These are phyloP conservation scores for Zychaea mexicana DNA, from an alignment of 371 early-diverging fungal species.

Conservation along the genomic window DNA sequence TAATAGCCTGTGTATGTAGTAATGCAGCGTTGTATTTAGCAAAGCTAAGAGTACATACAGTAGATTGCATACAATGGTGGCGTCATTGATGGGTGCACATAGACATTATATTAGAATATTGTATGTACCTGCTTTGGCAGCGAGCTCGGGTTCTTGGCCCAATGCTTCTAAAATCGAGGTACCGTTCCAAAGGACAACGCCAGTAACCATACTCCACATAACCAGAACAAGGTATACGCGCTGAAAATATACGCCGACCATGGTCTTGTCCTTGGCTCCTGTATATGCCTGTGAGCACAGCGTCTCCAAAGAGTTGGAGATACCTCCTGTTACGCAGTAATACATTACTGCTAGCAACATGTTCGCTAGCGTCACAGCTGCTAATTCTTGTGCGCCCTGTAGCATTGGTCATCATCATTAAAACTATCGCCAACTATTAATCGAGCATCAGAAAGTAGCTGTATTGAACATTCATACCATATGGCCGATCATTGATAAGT, in stretches of 20 bases:
- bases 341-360: constrained; percentile 4
- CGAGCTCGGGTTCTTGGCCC: constrained; percentile 8
- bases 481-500: constrained; percentile 78
- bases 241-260: constrained; percentile 84
- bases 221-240: constrained; percentile 73
- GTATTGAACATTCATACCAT: constrained; percentile 37
- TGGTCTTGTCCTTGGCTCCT: constrained; percentile 65
- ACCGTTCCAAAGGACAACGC: constrained; percentile 68
- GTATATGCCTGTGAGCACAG: constrained; percentile 89
- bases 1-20: background rate
- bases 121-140: constrained; percentile 4
- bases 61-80: no score
- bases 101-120: background rate
- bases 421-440: background rate
- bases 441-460: background rate
- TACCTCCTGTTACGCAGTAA: constrained; percentile 21
- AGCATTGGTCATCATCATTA: background rate
- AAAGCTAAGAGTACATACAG: no score
- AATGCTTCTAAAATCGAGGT: background rate
- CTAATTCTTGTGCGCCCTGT: constrained; percentile 9
- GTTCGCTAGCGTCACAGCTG: constrained; percentile 11
- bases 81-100: no score
- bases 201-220: constrained; percentile 69
- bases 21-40: background rate
- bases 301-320: constrained; percentile 78